Base-by-base conservation (phyloP, 2,329 filamentous ascomycete genomes). In the Exophiala aquamarina region DNA sequence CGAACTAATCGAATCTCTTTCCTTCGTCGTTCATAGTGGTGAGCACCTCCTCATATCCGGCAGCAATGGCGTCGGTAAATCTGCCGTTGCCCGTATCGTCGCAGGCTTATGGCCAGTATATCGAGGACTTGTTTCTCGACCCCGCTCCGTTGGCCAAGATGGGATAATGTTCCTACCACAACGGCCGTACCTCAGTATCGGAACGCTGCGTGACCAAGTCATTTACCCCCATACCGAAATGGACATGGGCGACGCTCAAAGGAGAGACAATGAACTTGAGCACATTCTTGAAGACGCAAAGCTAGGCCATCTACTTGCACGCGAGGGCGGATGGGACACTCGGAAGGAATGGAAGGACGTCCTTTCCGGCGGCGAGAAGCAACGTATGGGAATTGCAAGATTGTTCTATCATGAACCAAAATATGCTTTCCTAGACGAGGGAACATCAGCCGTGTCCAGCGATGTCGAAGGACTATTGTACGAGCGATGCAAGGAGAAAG, bases 131-230 rank as follows among this genome's bases (percentile, higher is more conserved):
- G 89, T 96, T 14, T 94, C 87, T 49, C 83, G 91, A 1, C 92
- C 93, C 2, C 89, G 93, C 62, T 78, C 74, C 31, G 80, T 82
- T 33, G 90, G 90, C 31, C 78, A 85, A 53, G 92, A 97, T 56
- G 93, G 93, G 49, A 95, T 98, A 71, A 97, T 98, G 91, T 97
- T 98, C 70, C 78, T 98, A 9, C 93, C 93, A 0, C 93, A 98
- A 66, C 80, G 92, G 13, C 90, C 92, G 0, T 97, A 97, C 62
- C 80, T 97, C 26, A 92, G 85, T 65, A 87, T 92, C 17, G 93
- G 93, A 28, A 97, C 93, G 1, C 76, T 97, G 8, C 86, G 93
- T 19, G 94, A 98, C 61, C 94, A 98, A 70, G 89, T 98, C 61
- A 96, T 97, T 63, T 98, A 98, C 60, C 93, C 93, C 0, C 90